These are phyloP conservation scores for Ambrosia artemisiifolia DNA, from an alignment of 129 eudicot genomes.

Conservation along the genomic window DNA sequence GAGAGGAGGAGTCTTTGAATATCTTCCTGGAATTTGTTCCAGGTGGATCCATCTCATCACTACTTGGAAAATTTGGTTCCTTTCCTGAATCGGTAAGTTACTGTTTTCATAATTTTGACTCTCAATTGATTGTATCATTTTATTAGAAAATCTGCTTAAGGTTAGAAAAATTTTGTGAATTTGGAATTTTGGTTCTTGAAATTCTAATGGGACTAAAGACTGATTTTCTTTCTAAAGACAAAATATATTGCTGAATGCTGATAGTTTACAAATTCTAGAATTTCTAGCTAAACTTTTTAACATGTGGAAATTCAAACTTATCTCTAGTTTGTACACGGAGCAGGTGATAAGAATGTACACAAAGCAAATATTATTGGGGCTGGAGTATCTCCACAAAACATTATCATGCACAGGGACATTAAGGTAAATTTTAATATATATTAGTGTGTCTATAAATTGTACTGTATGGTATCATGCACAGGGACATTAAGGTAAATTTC, in stretches of 20 bases:
- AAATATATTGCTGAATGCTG: background rate
- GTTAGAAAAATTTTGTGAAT: constrained; percentile 1
- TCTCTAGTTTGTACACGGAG: constrained; percentile 1
- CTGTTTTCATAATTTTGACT: background rate
- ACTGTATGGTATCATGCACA: background rate
- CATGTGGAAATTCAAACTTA: constrained; percentile 15
- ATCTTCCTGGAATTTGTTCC: constrained; percentile 96
- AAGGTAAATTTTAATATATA: constrained; percentile 50
- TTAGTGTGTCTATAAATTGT: constrained; percentile 4
- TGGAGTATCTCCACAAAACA: constrained; percentile 93
- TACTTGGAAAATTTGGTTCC: constrained; percentile 93
- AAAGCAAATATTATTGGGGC: constrained; percentile 75
- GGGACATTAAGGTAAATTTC: too few species aligned
- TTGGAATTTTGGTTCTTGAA: constrained; percentile 1
- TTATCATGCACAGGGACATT: constrained; percentile 95
- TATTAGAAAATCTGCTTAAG: background rate
- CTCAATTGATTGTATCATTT: background rate
- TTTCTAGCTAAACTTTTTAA: background rate
- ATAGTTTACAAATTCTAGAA: constrained; percentile 1
- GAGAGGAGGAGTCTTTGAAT: constrained; percentile 85
- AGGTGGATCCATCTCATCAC: constrained; percentile 95
- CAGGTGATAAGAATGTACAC: constrained; percentile 97
- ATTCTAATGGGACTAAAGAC: background rate
- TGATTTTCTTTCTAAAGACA: background rate
- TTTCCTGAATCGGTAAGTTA: constrained; percentile 96